phyloP scores from a whole-genome alignment of 768 basidiomycete species.

The Rhodotorula kratochvilovae region DNA sequence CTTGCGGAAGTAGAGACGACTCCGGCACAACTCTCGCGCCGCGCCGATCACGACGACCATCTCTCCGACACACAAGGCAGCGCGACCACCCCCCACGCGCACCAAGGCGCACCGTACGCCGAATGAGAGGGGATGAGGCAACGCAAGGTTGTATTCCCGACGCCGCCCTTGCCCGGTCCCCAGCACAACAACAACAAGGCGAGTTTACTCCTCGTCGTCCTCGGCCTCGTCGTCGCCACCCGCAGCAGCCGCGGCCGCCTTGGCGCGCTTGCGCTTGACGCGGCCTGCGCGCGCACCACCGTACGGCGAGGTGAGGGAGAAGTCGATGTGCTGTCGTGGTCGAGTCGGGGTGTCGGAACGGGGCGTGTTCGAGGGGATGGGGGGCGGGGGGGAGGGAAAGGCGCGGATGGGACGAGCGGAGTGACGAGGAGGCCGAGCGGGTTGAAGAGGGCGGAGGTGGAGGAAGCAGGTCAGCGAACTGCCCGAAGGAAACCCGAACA shows the following conservation, averaged over 20 bases:
- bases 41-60: no score
- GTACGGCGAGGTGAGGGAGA: conserved; percentile 90
- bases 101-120: no score
- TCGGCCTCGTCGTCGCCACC: conserved; percentile 80
- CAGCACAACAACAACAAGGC: background rate
- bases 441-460: background rate
- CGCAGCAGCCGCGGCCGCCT: conserved; percentile 82
- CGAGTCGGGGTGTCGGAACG: background rate
- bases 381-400: background rate
- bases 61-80: no score
- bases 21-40: no score
- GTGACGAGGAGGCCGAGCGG: background rate
- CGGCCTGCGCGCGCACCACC: conserved; percentile 79
- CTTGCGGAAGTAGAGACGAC: no score
- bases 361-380: background rate
- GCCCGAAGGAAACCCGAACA: background rate
- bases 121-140: no score
- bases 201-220: conserved; percentile 55
- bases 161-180: no score
- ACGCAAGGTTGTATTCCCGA: no score
- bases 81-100: no score
- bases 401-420: background rate
- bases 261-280: conserved; percentile 97
- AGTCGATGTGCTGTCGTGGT: conserved; percentile 88
- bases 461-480: background rate